phyloP scores from a whole-genome alignment of 2,329 filamentous ascomycete species.

The Botrytis paeoniae region DNA sequence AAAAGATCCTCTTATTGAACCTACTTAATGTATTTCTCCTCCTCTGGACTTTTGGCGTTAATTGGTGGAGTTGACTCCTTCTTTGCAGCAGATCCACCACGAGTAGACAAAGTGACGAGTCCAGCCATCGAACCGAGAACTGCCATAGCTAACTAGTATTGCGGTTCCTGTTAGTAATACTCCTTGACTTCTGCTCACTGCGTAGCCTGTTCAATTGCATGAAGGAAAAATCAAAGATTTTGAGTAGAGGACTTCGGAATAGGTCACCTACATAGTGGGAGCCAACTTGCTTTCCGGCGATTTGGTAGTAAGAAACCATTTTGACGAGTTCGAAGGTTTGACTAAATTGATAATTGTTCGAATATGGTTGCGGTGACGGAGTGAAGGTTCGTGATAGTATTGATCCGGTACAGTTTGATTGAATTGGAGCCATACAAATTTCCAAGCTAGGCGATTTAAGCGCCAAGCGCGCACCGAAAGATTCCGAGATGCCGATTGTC shows the following conservation, averaged over 20 bases:
- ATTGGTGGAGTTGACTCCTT: constrained; percentile 36
- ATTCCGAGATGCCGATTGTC: constrained; percentile 5
- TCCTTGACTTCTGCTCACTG: not conserved
- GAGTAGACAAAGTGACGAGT: constrained; percentile 23
- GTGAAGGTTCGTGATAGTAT: constrained; percentile 6
- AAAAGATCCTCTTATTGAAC: constrained; percentile 17
- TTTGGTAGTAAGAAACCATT: constrained; percentile 37
- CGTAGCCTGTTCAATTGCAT: constrained; percentile 20
- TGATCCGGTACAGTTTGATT: not conserved
- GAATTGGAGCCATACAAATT: constrained; percentile 17
- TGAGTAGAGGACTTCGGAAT: constrained; percentile 6
- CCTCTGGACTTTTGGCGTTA: constrained; percentile 38
- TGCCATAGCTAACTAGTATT: constrained; percentile 36
- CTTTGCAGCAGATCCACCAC: constrained; percentile 32
- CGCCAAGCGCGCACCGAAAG: constrained; percentile 14
- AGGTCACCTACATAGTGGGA: constrained; percentile 37
- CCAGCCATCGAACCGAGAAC: constrained; percentile 32
- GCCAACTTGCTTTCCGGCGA: constrained; percentile 38
- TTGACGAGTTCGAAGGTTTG: constrained; percentile 25
- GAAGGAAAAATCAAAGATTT: constrained; percentile 23
- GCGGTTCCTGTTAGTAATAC: constrained; percentile 24
- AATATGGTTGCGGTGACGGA: constrained; percentile 2
- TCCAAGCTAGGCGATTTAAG: constrained; percentile 19
- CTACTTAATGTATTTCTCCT: constrained; percentile 40
- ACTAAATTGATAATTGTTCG: not conserved